Percentiles rank a stretch among this genome's conserved stretches.
These are phyloP conservation scores for Powellomyces hirtus DNA, from an alignment of 192 early-diverging fungal genomes.

Conservation along the genomic window DNA sequence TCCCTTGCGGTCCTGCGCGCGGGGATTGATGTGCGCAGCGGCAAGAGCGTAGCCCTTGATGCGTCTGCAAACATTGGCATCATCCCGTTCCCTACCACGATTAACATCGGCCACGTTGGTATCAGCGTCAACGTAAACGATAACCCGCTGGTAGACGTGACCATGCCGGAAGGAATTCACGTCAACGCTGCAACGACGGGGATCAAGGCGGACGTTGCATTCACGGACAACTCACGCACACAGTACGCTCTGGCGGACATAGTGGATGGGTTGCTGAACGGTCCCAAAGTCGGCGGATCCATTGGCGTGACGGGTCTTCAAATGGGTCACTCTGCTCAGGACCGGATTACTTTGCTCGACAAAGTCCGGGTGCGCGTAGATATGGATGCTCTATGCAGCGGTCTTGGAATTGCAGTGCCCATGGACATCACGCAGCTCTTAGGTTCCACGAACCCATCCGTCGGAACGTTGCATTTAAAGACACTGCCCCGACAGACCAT, in stretches of 20 bases:
- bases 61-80: neutral
- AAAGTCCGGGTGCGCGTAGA: neutral
- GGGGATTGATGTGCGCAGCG: neutral
- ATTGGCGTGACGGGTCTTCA: neutral
- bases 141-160: neutral
- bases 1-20: neutral
- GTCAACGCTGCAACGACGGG: neutral
- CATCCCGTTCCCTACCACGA: slow-evolving; percentile 6
- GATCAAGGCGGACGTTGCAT: neutral
- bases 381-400: neutral
- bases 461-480: neutral
- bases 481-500: neutral
- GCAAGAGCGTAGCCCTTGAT: neutral
- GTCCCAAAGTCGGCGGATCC: neutral
- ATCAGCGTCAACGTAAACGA: neutral
- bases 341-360: neutral
- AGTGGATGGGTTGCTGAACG: slow-evolving; percentile 9
- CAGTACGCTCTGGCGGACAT: neutral
- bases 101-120: neutral
- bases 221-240: neutral
- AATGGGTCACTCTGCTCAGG: neutral
- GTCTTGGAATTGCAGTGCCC: neutral
- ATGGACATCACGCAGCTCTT: neutral
- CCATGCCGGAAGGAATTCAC: neutral
- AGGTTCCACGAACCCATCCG: neutral